Conservation (phyloP, 495 filamentous ascomycete species). For the Aspergillus asperescens region DNA sequence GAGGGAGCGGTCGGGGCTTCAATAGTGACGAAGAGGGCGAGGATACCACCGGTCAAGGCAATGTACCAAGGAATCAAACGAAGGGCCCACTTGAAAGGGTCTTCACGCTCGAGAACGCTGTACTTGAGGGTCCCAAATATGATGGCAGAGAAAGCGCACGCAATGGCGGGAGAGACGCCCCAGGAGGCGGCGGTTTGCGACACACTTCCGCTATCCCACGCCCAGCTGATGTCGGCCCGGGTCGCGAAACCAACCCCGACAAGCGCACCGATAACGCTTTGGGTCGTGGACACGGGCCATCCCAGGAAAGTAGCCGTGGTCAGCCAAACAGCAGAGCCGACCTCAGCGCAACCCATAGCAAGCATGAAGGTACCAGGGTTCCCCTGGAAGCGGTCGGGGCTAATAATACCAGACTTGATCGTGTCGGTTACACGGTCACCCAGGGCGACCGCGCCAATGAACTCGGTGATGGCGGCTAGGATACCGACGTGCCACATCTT, state of each 20-base stretch:
- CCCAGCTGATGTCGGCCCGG: constrained; percentile 54
- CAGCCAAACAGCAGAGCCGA: constrained; percentile 18
- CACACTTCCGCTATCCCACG: constrained; percentile 45
- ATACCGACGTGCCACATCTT: constrained; percentile 36
- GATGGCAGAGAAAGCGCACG: constrained; percentile 53
- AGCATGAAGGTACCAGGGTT: constrained; percentile 28
- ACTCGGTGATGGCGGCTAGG: constrained; percentile 38
- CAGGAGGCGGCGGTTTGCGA: constrained; percentile 57
- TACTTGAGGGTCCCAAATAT: constrained; percentile 63
- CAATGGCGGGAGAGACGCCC: constrained; percentile 58
- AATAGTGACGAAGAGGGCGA: constrained; percentile 58
- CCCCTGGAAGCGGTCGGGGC: constrained; percentile 43
- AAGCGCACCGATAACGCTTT: constrained; percentile 58
- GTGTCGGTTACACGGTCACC: constrained; percentile 60
- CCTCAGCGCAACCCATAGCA: constrained; percentile 23
- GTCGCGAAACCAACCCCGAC: constrained; percentile 59
- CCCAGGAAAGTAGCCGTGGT: constrained; percentile 14
- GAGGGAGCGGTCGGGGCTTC: constrained; percentile 31
- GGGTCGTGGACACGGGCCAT: constrained; percentile 45
- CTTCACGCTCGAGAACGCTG: constrained; percentile 51
- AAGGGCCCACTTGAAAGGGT: constrained; percentile 55
- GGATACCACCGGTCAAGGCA: constrained; percentile 52
- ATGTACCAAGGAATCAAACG: constrained; percentile 57
- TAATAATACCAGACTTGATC: constrained; percentile 62
- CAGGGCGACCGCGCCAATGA: constrained; percentile 59